Conservation (phyloP, 805 yeast genomes). For the Monosporozyma solicola region DNA sequence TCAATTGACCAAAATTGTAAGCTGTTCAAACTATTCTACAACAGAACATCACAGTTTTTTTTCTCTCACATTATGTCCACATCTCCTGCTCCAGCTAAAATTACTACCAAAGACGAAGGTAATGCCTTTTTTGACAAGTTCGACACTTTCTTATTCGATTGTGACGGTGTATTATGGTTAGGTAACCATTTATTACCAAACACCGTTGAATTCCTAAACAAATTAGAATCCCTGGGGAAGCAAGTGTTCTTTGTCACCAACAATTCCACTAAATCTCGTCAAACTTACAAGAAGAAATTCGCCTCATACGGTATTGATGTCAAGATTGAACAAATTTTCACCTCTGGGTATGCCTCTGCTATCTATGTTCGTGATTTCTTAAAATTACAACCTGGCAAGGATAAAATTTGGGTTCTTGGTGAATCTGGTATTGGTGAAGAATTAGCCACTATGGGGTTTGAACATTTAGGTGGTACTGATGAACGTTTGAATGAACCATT, state of each 20-base stretch:
- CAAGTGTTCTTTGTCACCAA: conserved; percentile 85
- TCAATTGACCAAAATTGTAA: not conserved
- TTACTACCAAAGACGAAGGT: conserved; percentile 41
- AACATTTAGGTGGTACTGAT: conserved; percentile 77
- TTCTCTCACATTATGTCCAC: not conserved
- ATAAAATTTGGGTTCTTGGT: conserved; percentile 83
- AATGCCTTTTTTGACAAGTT: conserved; percentile 49
- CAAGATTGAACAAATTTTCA: conserved; percentile 67
- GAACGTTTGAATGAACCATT: conserved; percentile 46
- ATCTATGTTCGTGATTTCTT: conserved; percentile 71
- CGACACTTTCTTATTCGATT: conserved; percentile 88
- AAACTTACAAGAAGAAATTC: conserved; percentile 69
- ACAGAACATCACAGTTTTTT: too few species aligned
- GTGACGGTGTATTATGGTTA: conserved; percentile 96
- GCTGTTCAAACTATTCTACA: too few species aligned
- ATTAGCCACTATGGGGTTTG: conserved; percentile 62
- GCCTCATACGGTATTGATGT: conserved; percentile 40
- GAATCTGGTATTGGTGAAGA: conserved; percentile 81
- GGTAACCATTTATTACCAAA: conserved; percentile 76
- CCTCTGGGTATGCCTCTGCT: conserved; percentile 88
- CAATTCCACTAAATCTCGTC: conserved; percentile 86
- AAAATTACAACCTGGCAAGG: conserved; percentile 57
- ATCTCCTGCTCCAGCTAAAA: conserved; percentile 34
- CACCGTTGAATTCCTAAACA: conserved; percentile 63
- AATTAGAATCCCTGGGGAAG: conserved; percentile 48